Evolutionary conservation across 78 protist species (phyloP).

Genomic region (Dictyostelium capitatum): DNA sequence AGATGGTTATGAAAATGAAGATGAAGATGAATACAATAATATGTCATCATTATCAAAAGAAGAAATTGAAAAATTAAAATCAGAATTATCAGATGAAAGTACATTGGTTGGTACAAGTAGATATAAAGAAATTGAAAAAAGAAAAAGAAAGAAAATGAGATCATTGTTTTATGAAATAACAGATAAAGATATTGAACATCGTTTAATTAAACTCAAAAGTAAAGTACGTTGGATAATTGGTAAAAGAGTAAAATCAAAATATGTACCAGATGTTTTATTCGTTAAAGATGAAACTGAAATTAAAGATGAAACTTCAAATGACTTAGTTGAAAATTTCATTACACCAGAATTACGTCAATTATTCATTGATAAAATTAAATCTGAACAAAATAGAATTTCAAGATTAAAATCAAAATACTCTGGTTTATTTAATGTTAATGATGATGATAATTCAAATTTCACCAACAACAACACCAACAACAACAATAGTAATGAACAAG

Average conservation of each 20-base stretch:
- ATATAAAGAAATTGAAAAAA: not conserved
- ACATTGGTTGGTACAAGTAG: not conserved
- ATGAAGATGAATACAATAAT: not conserved
- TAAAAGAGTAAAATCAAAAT: conserved; percentile 56
- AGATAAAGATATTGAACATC: conserved; percentile 23
- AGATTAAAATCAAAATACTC: conserved; percentile 41
- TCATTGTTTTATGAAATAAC: conserved; percentile 8
- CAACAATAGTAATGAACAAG: not conserved
- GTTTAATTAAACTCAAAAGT: conserved; percentile 22
- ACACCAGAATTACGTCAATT: conserved; percentile 12
- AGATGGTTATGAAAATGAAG: not conserved
- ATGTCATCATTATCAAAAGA: not conserved
- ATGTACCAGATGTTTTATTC: conserved; percentile 54
- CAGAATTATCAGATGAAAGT: not conserved
- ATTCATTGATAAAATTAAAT: not conserved
- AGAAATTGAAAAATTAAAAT: not conserved
- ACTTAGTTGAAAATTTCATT: conserved; percentile 13
- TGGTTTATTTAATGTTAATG: conserved; percentile 28
- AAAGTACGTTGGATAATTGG: not conserved
- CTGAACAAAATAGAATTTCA: not conserved
- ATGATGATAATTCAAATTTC: not conserved
- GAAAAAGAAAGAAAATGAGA: conserved; percentile 3
- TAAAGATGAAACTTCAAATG: conserved; percentile 13
- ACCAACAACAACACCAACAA: not conserved
- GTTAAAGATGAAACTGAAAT: conserved; percentile 10